phyloP scores from a whole-genome alignment of 1,284 basidiomycete species.

The Rhodotorula mucilaginosa region DNA sequence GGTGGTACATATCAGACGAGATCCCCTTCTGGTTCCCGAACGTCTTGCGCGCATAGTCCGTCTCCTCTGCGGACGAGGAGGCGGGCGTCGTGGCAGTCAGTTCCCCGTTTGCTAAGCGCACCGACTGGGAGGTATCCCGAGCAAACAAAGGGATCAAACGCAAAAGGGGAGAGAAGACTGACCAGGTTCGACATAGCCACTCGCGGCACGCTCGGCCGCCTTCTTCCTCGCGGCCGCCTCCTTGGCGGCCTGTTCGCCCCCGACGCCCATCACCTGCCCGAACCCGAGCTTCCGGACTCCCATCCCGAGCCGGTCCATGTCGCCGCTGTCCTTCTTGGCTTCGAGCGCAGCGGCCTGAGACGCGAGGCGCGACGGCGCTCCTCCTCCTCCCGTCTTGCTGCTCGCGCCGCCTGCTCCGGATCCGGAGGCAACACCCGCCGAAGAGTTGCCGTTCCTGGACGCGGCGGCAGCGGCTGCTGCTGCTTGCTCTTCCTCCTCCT shows the following conservation, averaged over 20 bases:
- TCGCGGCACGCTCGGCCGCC: conserved; percentile 36
- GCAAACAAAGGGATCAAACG: too few species aligned
- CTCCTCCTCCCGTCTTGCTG: conserved; percentile 5
- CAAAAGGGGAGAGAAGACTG: not conserved
- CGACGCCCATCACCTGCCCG: conserved; percentile 59
- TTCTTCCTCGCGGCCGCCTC: conserved; percentile 40
- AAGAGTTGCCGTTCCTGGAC: not conserved
- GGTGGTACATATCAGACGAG: conserved; percentile 97
- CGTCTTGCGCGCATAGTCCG: conserved; percentile 72
- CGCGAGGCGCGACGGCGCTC: not conserved
- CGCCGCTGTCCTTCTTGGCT: conserved; percentile 50
- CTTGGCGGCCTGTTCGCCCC: conserved; percentile 43
- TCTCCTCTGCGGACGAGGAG: conserved; percentile 13
- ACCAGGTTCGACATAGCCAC: conserved; percentile 40
- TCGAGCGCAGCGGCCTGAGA: conserved; percentile 4
- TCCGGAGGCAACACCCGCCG: conserved; percentile 33
- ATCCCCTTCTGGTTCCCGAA: conserved; percentile 92
- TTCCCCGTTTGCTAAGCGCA: not conserved
- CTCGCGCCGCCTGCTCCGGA: conserved; percentile 22
- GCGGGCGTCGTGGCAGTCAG: not conserved
- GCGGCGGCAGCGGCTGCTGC: conserved; percentile 36
- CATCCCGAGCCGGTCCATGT: conserved; percentile 64
- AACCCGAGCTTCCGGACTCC: conserved; percentile 84
- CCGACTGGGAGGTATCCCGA: too few species aligned
- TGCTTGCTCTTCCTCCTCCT: conserved; percentile 62